These are phyloP conservation scores for Rhizopogon vesiculosus DNA, from an alignment of 768 basidiomycete species.

Conservation along the genomic window DNA sequence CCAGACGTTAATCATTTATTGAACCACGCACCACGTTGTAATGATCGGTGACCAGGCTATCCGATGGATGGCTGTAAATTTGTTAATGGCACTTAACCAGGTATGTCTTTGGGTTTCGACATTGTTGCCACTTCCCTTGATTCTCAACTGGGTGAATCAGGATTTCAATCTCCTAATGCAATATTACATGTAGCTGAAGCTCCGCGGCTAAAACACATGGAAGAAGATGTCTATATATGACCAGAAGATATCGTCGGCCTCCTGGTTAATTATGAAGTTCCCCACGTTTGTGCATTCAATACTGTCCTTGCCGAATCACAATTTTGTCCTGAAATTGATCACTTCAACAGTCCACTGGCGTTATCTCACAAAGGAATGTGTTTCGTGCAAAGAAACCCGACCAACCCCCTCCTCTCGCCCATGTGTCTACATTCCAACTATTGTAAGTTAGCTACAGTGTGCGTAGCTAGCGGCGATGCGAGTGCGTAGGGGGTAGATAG, in stretches of 20 bases:
- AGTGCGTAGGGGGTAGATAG: too few relatives aligned
- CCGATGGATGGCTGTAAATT: neutral
- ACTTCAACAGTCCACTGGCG: too few relatives aligned
- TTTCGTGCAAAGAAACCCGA: too few relatives aligned
- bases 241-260: neutral
- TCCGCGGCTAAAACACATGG: neutral
- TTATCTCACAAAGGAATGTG: neutral
- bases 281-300: neutral
- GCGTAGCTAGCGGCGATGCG: too few relatives aligned
- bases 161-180: neutral
- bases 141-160: neutral
- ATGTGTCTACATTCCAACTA: neutral
- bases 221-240: neutral
- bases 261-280: neutral
- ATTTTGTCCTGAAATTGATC: neutral
- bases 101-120: neutral
- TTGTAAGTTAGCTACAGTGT: too few relatives aligned
- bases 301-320: neutral
- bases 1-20: too few relatives aligned
- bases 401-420: neutral
- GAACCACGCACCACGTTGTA: neutral
- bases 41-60: neutral
- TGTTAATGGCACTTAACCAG: neutral
- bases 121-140: neutral
- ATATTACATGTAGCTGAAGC: neutral